phyloP scores from a whole-genome alignment of 352 stramenopile genomes.

The Globisporangium middletonii region DNA sequence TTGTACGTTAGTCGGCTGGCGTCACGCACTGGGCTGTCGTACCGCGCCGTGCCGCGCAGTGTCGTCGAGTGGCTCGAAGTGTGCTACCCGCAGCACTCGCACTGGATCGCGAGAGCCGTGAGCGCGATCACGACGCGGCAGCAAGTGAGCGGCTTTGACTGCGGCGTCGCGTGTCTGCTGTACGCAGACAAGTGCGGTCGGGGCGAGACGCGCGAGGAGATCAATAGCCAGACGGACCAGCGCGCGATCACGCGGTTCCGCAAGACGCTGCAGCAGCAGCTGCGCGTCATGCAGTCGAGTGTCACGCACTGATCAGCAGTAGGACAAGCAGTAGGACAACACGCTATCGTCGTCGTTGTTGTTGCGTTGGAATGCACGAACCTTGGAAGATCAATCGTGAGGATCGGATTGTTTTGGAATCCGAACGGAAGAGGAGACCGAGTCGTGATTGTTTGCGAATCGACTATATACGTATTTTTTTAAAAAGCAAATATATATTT shows the following conservation, averaged over 20 bases:
- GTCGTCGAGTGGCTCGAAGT: slow-evolving; percentile 84
- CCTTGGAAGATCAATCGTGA: too few species aligned
- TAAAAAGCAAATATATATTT: too few species aligned
- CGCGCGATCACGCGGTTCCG: slow-evolving; percentile 69
- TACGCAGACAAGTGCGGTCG: slow-evolving; percentile 84
- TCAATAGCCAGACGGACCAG: slow-evolving; percentile 59
- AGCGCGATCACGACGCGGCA: slow-evolving; percentile 81
- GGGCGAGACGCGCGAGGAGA: slow-evolving; percentile 47
- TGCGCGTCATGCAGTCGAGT: slow-evolving; percentile 14
- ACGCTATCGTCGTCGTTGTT: too few species aligned
- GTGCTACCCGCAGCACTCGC: slow-evolving; percentile 58
- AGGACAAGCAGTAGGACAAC: too few species aligned
- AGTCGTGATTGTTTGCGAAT: too few species aligned
- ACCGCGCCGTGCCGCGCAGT: slow-evolving; percentile 63
- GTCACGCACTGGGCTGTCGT: slow-evolving; percentile 56
- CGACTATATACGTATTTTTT: too few species aligned
- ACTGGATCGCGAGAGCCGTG: slow-evolving; percentile 49
- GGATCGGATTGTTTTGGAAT: too few species aligned
- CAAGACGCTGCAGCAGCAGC: slow-evolving; percentile 35
- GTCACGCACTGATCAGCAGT: too few species aligned
- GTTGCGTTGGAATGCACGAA: too few species aligned
- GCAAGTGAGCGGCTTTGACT: slow-evolving; percentile 88
- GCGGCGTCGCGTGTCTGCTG: slow-evolving; percentile 80
- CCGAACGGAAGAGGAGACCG: too few species aligned
- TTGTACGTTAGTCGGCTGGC: slow-evolving; percentile 28